Base-by-base conservation (phyloP, 2,329 filamentous ascomycete genomes). In the Talaromyces sp. region DNA sequence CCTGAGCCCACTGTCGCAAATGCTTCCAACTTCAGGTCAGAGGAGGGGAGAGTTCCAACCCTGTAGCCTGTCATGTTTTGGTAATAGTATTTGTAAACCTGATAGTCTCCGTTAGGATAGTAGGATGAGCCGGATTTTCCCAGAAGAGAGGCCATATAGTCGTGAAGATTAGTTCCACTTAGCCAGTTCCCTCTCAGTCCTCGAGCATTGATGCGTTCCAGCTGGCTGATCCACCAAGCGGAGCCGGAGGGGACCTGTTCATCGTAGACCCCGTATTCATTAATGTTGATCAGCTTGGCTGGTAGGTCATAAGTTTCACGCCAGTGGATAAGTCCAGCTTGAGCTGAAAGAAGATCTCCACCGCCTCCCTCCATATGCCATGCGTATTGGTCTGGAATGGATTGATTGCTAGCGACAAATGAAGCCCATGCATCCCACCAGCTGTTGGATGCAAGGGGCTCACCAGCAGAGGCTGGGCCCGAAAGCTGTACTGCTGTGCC, bases 31-130 rank as follows among this genome's bases (percentile, higher is more conserved):
- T 62, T 56, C 2, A 62, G 55, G 49, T 77, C 75, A 4, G 57
- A 54, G 0, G 74, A 71, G 1, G 64, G 66, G 0, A 65, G 63
- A 2, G 75, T 76, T 0, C 64, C 66, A 4, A 74, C 67, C 14
- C 76, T 70, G 13, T 67, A 46, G 3, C 77, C 77, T 0, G 71
- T 75, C 76, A 79, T 79, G 39, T 74, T 73, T 3, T 65, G 57
- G 40, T 71, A 67, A 60, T 80, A 80, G 63, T 79, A 79, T 48
- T 75, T 74, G 60, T 80, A 80, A 9, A 80, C 70, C 47, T 78
- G 75, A 63, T 69, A 80, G 20, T 77, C 75, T 1, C 73, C 72
- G 32, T 68, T 74, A 1, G 75, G 67, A 37, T 57, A 72, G 58
- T 79, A 80, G 0, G 68, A 72, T 1, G 61, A 63, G 11, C 58